phyloP scores from a whole-genome alignment of 768 basidiomycete genomes.

The Collybiopsis luxurians region DNA sequence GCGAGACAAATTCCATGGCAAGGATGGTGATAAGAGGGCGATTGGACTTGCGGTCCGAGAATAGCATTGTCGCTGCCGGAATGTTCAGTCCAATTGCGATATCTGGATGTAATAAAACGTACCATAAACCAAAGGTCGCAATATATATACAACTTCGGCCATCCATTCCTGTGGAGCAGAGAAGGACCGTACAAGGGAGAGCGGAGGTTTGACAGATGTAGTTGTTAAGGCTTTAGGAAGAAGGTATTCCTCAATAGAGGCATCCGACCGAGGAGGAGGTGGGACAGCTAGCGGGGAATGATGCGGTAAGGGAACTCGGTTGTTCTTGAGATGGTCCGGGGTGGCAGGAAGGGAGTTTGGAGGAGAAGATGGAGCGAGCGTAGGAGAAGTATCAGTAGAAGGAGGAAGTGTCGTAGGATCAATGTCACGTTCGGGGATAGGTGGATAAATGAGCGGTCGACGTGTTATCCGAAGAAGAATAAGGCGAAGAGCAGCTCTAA shows the following conservation, averaged over 20 bases:
- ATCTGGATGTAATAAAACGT: slow-evolving; percentile 13
- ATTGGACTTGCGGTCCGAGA: slow-evolving; percentile 45
- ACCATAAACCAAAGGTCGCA: slow-evolving; percentile 81
- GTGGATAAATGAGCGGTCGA: slow-evolving; percentile 71
- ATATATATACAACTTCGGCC: slow-evolving; percentile 65
- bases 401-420: slow-evolving; percentile 69
- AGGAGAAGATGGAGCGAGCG: slow-evolving; percentile 56
- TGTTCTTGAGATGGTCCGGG: slow-evolving; percentile 81
- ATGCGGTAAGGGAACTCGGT: slow-evolving; percentile 61
- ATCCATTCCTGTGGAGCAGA: slow-evolving; percentile 70
- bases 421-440: slow-evolving; percentile 85
- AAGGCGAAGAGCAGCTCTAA: slow-evolving; percentile 73
- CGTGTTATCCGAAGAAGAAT: slow-evolving; percentile 71
- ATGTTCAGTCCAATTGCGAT: not conserved
- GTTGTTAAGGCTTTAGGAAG: slow-evolving; percentile 79
- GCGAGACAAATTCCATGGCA: slow-evolving; percentile 68
- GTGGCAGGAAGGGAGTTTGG: slow-evolving; percentile 56
- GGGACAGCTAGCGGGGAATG: slow-evolving; percentile 56
- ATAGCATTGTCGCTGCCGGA: slow-evolving; percentile 37
- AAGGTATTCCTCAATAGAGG: slow-evolving; percentile 74
- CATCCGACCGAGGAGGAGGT: slow-evolving; percentile 47
- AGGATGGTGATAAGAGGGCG: slow-evolving; percentile 66
- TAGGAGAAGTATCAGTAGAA: slow-evolving; percentile 55
- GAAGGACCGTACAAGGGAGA: slow-evolving; percentile 61
- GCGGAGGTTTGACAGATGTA: slow-evolving; percentile 67